Evolutionary conservation across 495 filamentous ascomycete species (phyloP).

Genomic region (Penicillium turbatum): DNA sequence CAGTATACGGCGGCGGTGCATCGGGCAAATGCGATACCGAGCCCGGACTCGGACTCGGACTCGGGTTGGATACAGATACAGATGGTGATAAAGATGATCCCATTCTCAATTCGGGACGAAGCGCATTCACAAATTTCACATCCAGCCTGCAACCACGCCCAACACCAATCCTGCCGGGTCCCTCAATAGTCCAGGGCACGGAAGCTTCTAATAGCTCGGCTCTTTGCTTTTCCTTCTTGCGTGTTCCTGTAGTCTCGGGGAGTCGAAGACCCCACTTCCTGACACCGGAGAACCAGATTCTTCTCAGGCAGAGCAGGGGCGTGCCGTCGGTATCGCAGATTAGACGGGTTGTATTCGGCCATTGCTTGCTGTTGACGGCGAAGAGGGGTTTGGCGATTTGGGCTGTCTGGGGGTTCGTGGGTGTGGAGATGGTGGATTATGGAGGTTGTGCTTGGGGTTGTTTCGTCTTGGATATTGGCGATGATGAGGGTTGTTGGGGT

Average conservation of each 20-base stretch:
- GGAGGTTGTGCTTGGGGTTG: slow-evolving; percentile 4
- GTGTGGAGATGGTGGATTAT: slow-evolving; percentile 16
- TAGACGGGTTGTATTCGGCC: slow-evolving; percentile 17
- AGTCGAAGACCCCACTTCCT: slow-evolving; percentile 10
- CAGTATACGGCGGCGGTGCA: slow-evolving; percentile 6
- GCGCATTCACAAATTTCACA: slow-evolving; percentile 18
- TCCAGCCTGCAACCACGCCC: background rate
- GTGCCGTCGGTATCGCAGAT: slow-evolving; percentile 13
- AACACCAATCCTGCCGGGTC: slow-evolving; percentile 11
- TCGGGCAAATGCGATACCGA: too few relatives aligned
- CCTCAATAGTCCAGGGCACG: slow-evolving; percentile 6
- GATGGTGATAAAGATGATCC: background rate
- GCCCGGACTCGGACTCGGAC: too few relatives aligned
- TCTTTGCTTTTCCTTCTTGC: background rate
- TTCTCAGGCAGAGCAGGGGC: slow-evolving; percentile 19
- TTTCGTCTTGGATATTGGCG: slow-evolving; percentile 6
- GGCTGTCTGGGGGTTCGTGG: slow-evolving; percentile 18
- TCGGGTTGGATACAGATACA: background rate
- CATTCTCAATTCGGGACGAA: background rate
- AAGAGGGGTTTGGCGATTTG: slow-evolving; percentile 16
- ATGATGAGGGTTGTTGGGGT: slow-evolving; percentile 26
- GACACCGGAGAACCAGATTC: slow-evolving; percentile 15
- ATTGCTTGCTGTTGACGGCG: slow-evolving; percentile 18
- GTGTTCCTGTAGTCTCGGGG: background rate
- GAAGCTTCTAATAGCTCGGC: background rate